phyloP scores from a whole-genome alignment of 148 eudicot genomes.

The Silene latifolia region DNA sequence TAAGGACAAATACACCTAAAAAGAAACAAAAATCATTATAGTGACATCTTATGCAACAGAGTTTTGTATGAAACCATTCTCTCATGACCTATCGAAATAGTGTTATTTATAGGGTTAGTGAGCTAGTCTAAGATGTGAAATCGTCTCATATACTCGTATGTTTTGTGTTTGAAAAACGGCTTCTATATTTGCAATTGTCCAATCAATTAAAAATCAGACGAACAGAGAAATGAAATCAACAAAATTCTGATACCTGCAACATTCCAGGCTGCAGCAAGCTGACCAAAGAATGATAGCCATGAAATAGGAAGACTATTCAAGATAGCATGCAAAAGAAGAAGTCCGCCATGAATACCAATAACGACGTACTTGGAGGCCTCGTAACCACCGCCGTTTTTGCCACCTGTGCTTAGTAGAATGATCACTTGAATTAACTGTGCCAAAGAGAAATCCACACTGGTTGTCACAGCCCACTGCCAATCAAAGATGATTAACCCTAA shows the following conservation, averaged over 20 bases:
- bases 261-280: slow-evolving; percentile 93
- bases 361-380: slow-evolving; percentile 79
- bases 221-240: background rate
- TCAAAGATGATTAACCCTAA: slow-evolving; percentile 10
- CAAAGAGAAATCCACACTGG: slow-evolving; percentile 82
- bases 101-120: background rate
- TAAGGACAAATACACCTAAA: slow-evolving; percentile 87
- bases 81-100: no score
- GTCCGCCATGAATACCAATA: slow-evolving; percentile 65
- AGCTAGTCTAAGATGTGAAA: background rate
- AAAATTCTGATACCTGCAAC: slow-evolving; percentile 44
- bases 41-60: background rate
- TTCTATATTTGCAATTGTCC: background rate
- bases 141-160: background rate
- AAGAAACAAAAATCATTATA: slow-evolving; percentile 1
- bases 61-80: background rate
- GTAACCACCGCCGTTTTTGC: slow-evolving; percentile 91
- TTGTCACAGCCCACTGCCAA: slow-evolving; percentile 95
- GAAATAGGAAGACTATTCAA: slow-evolving; percentile 84
- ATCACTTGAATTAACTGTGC: slow-evolving; percentile 89
- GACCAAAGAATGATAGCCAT: slow-evolving; percentile 80
- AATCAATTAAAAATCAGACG: background rate
- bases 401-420: slow-evolving; percentile 86
- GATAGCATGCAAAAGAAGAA: slow-evolving; percentile 68
- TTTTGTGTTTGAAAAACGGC: background rate